A percentile compares a stretch with the other conserved stretches of the same genome.
Conservation (phyloP, 495 filamentous ascomycete genomes). For the Polyplosphaeria fusca region DNA sequence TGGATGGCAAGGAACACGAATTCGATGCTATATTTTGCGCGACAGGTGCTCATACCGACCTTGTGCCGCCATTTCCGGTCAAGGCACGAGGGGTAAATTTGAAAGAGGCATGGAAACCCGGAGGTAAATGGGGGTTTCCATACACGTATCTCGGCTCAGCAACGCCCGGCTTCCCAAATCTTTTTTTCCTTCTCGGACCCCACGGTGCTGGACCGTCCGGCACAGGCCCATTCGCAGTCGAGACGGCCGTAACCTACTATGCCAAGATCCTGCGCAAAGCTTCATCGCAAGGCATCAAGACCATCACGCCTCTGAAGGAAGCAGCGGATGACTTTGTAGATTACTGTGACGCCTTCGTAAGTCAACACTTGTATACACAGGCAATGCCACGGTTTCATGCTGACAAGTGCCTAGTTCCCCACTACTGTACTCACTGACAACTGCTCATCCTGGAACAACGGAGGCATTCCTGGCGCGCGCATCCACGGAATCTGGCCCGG, state of each 20-base stretch:
- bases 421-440: conserved; percentile 60
- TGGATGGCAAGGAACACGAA: conserved; percentile 34
- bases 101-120: conserved; percentile 47
- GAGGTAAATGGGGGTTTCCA: conserved; percentile 40
- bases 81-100: conserved; percentile 51
- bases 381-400: no score
- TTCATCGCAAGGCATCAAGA: conserved; percentile 59
- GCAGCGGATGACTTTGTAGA: conserved; percentile 63
- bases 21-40: conserved; percentile 59
- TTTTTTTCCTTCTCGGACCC: conserved; percentile 54
- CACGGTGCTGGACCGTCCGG: conserved; percentile 51
- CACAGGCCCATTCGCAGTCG: conserved; percentile 52
- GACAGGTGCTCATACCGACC: conserved; percentile 61
- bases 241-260: conserved; percentile 59
- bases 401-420: conserved; percentile 59
- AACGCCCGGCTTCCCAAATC: conserved; percentile 64
- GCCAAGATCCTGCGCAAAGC: conserved; percentile 64
- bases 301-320: conserved; percentile 51
- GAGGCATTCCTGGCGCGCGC: conserved; percentile 53
- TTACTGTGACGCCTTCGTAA: conserved; percentile 57
- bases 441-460: conserved; percentile 70
- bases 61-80: conserved; percentile 60
- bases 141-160: conserved; percentile 63
- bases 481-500: conserved; percentile 68
- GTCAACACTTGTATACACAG: no score